Base-by-base conservation (phyloP, 305 asterid genomes). In the Fraxinus latifolia region DNA sequence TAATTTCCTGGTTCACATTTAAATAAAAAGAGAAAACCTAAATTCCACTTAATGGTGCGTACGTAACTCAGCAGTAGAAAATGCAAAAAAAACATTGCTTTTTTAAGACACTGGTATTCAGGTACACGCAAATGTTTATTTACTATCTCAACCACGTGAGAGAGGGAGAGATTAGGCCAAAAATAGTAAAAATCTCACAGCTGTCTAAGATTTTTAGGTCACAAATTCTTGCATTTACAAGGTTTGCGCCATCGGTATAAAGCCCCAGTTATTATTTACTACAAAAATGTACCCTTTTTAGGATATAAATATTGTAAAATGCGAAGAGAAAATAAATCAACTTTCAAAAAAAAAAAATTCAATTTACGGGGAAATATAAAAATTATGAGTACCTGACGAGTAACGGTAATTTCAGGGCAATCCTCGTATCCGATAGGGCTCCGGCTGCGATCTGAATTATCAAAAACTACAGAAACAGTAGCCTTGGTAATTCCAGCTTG, bases 401-500 rank as follows among this genome's bases (percentile, higher is more conserved):
- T 96, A 31, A 96, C 99, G 7, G 99, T 96, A 80, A 96, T 92
- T 83, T 96, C 97, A 23, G 97, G 31, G 82, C 91, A 92, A 83
- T 94, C 98, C 88, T 96, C 99, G 15, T 96, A 96, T 6, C 98
- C 99, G 34, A 96, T 88, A 73, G 98, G 98, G 77, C 99, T 96
- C 42, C 97, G 91, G 82, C 80, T 84, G 15, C 94, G 89, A 60
- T 94, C 98, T 0, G 95, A 90, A 84, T 96, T 96, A 84, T 96
- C 99, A 47, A 96, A 96, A 76, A 96, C 97, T 62, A 96, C 83
- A 0, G 99, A 96, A 14, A 96, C 99, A 0, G 99, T 96, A 76
- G 99, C 98, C 83, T 96, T 96, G 37, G 99, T 94, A 32, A 94
- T 94, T 81, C 99, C 98, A 83, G 98, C 99, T 86, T 96, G 99